phyloP scores from a whole-genome alignment of 164 flowering plant species.

The Chloranthus sessilifolius region DNA sequence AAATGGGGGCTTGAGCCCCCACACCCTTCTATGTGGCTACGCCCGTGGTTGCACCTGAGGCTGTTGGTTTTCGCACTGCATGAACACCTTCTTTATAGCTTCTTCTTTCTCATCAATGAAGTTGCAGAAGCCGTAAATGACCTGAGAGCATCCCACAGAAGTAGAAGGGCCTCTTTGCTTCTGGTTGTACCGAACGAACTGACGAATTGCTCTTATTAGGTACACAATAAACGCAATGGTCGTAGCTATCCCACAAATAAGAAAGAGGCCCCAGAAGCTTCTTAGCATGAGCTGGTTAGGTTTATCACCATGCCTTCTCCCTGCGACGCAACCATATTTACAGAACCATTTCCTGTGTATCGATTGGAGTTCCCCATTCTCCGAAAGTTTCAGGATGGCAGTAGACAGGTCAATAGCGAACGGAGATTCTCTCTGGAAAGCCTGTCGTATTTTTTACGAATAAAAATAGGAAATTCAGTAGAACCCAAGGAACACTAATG shows the following conservation, averaged over 20 bases:
- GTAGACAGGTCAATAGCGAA: slow-evolving; percentile 64
- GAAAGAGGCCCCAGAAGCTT: slow-evolving; percentile 72
- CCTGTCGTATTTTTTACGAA: slow-evolving; percentile 27
- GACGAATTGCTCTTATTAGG: slow-evolving; percentile 35
- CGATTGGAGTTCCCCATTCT: slow-evolving; percentile 44
- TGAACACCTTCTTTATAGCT: slow-evolving; percentile 48
- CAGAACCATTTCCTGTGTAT: slow-evolving; percentile 61
- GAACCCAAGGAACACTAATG: background rate
- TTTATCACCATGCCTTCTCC: slow-evolving; percentile 12
- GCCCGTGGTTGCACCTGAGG: no score
- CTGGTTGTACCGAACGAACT: slow-evolving; percentile 37
- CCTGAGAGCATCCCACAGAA: slow-evolving; percentile 23
- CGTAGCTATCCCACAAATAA: slow-evolving; percentile 41
- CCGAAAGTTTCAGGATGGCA: slow-evolving; percentile 59
- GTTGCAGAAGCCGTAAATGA: slow-evolving; percentile 38
- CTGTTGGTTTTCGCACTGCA: slow-evolving; percentile 22
- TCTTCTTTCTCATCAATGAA: slow-evolving; percentile 77
- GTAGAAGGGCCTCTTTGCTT: slow-evolving; percentile 21
- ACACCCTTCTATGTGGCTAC: no score
- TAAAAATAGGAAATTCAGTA: background rate
- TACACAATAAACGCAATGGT: slow-evolving; percentile 37
- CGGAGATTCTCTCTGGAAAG: slow-evolving; percentile 58
- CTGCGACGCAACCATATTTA: slow-evolving; percentile 30
- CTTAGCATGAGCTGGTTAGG: slow-evolving; percentile 48
- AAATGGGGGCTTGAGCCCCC: no score